phyloP scores from a whole-genome alignment of 768 basidiomycete species.

The Termitomyces sp. region DNA sequence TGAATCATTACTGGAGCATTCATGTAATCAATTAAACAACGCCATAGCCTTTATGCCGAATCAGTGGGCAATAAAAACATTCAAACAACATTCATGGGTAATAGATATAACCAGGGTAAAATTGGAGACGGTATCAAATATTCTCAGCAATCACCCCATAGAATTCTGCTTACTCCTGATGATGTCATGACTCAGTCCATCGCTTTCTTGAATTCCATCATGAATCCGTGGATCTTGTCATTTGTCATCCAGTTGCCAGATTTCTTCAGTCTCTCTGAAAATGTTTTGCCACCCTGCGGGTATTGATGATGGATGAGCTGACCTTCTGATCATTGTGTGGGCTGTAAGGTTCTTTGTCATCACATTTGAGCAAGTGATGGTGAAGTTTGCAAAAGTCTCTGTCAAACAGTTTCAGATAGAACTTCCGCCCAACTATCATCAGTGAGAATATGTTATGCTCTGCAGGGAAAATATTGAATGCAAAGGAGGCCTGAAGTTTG shows the following conservation, averaged over 20 bases:
- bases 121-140: too few relatives aligned
- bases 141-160: background rate
- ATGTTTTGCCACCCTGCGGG: background rate
- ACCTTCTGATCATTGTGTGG: background rate
- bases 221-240: background rate
- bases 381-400: background rate
- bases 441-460: background rate
- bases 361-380: background rate
- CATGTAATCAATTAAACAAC: background rate
- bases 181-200: background rate
- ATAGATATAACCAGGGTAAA: too few relatives aligned
- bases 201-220: background rate
- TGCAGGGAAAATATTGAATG: background rate
- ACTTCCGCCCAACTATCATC: background rate
- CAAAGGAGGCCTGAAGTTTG: background rate
- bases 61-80: background rate
- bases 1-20: background rate
- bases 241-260: background rate
- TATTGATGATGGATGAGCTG: too few relatives aligned
- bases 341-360: background rate
- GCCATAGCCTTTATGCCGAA: too few relatives aligned
- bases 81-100: too few relatives aligned
- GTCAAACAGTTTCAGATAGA: background rate
- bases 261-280: background rate
- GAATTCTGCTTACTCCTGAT: background rate